phyloP scores from a whole-genome alignment of 2,329 filamentous ascomycete species.

The Bipolaris bicolor region DNA sequence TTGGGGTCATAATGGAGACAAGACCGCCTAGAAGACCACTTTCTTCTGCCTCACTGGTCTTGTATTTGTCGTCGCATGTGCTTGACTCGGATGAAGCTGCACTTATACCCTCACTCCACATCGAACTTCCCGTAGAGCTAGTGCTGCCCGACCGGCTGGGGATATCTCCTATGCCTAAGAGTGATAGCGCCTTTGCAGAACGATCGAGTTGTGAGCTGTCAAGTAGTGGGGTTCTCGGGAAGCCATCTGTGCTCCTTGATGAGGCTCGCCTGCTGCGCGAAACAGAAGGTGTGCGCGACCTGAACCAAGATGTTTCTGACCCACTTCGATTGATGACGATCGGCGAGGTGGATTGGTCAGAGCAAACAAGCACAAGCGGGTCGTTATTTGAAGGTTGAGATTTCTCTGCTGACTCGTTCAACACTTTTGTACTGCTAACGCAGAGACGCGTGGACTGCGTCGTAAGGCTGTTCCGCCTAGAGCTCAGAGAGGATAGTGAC shows the following conservation, averaged over 20 bases:
- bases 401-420: constrained; percentile 30
- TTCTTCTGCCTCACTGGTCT: constrained; percentile 27
- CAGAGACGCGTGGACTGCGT: constrained; percentile 34
- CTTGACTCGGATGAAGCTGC: constrained; percentile 41
- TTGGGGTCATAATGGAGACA: constrained; percentile 27
- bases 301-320: constrained; percentile 29
- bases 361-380: constrained; percentile 11
- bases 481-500: constrained; percentile 38
- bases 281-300: constrained; percentile 22
- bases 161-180: constrained; percentile 2
- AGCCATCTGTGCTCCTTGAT: constrained; percentile 17
- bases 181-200: constrained; percentile 3
- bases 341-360: constrained; percentile 20
- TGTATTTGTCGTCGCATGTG: constrained; percentile 22
- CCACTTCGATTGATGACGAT: constrained; percentile 22
- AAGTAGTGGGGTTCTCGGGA: constrained; percentile 32
- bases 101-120: constrained; percentile 42
- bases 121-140: constrained; percentile 30
- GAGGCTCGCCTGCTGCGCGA: constrained; percentile 19
- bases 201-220: constrained; percentile 30
- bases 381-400: constrained; percentile 8
- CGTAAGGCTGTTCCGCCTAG: constrained; percentile 37
- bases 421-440: constrained; percentile 49
- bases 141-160: constrained; percentile 40
- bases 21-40: constrained; percentile 39